A percentile compares a stretch with the other conserved stretches of the same genome.
phyloP scores from a whole-genome alignment of 2,329 filamentous ascomycete species.

The Didymella arachidicola region DNA sequence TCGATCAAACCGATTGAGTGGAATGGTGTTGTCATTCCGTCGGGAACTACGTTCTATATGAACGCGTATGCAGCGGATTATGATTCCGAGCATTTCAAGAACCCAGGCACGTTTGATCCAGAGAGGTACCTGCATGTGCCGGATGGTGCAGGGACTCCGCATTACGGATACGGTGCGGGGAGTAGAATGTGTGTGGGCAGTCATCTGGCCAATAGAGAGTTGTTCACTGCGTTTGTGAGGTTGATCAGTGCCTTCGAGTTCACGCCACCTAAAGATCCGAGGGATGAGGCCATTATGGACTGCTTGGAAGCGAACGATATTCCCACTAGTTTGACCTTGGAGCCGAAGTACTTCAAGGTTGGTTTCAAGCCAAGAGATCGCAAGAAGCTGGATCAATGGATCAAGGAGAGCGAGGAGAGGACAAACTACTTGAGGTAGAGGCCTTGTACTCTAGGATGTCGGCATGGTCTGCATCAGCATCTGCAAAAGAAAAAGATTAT shows the following conservation, averaged over 20 bases:
- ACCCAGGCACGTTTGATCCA: constrained; percentile 69
- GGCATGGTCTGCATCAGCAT: neutral
- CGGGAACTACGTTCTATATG: constrained; percentile 81
- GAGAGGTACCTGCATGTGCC: constrained; percentile 69
- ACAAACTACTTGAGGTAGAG: constrained; percentile 51
- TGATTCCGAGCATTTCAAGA: constrained; percentile 72
- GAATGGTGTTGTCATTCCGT: constrained; percentile 71
- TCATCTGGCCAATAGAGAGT: constrained; percentile 53
- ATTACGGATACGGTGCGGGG: constrained; percentile 59
- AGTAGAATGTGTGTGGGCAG: constrained; percentile 58
- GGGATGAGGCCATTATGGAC: constrained; percentile 55
- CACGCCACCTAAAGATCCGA: constrained; percentile 49
- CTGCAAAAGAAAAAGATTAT: neutral
- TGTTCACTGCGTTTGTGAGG: constrained; percentile 58
- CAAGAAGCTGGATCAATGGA: constrained; percentile 55
- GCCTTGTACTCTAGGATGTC: neutral
- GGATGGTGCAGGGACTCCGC: constrained; percentile 57
- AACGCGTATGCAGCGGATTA: constrained; percentile 78
- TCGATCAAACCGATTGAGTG: constrained; percentile 77
- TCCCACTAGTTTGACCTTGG: constrained; percentile 59
- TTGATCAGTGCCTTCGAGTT: constrained; percentile 59
- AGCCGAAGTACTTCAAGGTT: constrained; percentile 61
- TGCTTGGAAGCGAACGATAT: constrained; percentile 56
- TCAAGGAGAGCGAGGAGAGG: constrained; percentile 56
- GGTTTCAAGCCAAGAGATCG: constrained; percentile 56